Conservation (phyloP, 345 rosid species). For the Dipteronia sinensis region DNA sequence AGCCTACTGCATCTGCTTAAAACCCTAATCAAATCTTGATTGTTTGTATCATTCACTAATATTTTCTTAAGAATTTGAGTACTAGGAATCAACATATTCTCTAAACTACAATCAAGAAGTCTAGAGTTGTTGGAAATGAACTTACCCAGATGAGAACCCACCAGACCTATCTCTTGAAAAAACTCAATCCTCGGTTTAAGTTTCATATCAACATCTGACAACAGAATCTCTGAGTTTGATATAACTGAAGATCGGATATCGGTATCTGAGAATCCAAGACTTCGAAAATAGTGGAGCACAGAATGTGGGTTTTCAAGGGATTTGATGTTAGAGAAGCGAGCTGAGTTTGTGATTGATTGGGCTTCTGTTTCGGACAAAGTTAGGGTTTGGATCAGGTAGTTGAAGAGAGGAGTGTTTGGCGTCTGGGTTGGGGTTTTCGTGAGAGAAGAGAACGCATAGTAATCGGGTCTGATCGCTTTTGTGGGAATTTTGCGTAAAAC, state of each 20-base stretch:
- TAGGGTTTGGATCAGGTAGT: conserved; percentile 13
- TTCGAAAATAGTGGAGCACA: conserved; percentile 9
- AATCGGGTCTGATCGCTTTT: not conserved
- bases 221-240: conserved; percentile 29
- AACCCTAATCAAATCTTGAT: conserved; percentile 24
- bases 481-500: not conserved
- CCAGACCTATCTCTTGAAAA: conserved; percentile 31
- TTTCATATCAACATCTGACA: conserved; percentile 16
- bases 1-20: conserved; percentile 25
- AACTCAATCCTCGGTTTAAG: conserved; percentile 36
- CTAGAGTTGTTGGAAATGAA: conserved; percentile 23
- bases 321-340: conserved; percentile 21
- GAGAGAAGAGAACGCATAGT: conserved; percentile 24
- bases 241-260: conserved; percentile 23
- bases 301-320: conserved; percentile 29
- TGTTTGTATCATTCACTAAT: conserved; percentile 22
- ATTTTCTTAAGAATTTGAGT: conserved; percentile 27
- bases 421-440: not conserved
- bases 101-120: conserved; percentile 24
- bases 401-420: not conserved
- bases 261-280: conserved; percentile 27
- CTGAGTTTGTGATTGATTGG: not conserved
- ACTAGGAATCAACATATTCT: conserved; percentile 32
- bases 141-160: conserved; percentile 18
- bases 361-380: conserved; percentile 25